These are phyloP conservation scores for Dryas octopetala DNA, from an alignment of 306 rosid genomes.

Conservation along the genomic window DNA sequence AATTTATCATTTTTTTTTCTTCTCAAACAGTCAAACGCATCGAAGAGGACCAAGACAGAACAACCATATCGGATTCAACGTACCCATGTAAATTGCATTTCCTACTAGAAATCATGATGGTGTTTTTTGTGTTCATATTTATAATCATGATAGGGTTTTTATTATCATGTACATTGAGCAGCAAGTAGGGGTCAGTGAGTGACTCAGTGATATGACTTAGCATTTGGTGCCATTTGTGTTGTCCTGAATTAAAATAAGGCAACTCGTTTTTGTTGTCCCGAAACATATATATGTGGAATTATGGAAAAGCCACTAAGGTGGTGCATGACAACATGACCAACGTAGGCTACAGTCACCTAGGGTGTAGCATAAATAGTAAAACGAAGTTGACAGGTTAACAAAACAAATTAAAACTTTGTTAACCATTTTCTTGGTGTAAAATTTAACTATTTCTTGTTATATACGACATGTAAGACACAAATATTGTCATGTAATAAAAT, in stretches of 20 bases:
- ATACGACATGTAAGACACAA: too few species aligned
- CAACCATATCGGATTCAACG: neutral
- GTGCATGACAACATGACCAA: slow-evolving; percentile 17
- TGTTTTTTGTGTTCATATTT: neutral
- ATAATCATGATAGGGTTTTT: neutral
- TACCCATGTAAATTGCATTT: neutral
- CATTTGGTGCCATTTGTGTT: neutral
- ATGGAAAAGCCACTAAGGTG: neutral
- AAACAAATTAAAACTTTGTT: neutral
- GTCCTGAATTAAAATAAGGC: neutral
- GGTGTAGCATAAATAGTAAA: neutral
- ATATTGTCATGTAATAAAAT: too few species aligned
- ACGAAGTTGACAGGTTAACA: slow-evolving; percentile 1
- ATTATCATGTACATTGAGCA: neutral
- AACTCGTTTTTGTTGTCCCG: neutral
- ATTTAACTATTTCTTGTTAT: too few species aligned
- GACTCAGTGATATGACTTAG: neutral
- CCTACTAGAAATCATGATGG: neutral
- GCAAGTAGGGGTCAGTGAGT: slow-evolving; percentile 2
- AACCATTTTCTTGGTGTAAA: too few species aligned
- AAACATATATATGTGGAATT: neutral
- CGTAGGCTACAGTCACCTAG: neutral
- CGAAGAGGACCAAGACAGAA: too few species aligned
- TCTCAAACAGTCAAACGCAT: too few species aligned
- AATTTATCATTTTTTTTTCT: too few species aligned